Percentiles rank a stretch among this genome's conserved stretches.
These are phyloP conservation scores for Plectosphaerella cucumerina DNA, from an alignment of 2,329 filamentous ascomycete genomes.

Conservation along the genomic window DNA sequence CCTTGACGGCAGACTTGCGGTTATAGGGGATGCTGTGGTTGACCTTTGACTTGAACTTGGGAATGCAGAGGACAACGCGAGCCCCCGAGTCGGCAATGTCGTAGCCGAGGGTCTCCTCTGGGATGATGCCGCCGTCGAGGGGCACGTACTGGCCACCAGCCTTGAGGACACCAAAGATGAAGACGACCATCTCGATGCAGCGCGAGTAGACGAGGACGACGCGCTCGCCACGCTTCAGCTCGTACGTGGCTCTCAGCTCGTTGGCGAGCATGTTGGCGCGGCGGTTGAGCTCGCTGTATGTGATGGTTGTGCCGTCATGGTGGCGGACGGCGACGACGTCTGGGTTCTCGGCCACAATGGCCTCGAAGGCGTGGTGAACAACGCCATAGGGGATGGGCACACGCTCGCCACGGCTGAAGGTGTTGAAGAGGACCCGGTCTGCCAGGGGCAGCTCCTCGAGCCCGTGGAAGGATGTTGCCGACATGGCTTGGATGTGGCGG, in stretches of 20 bases:
- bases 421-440: constrained; percentile 11
- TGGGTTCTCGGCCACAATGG: constrained; percentile 27
- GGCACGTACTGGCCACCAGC: constrained; percentile 57
- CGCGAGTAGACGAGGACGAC: constrained; percentile 53
- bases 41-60: constrained; percentile 10
- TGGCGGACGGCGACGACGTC: constrained; percentile 32
- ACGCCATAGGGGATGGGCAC: constrained; percentile 8
- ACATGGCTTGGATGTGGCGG: too few relatives aligned
- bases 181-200: constrained; percentile 52
- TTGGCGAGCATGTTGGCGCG: constrained; percentile 37
- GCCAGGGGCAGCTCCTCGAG: constrained; percentile 11
- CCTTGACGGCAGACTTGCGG: constrained; percentile 4
- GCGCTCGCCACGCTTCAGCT: constrained; percentile 38
- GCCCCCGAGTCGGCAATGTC: constrained; percentile 43
- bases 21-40: constrained; percentile 6
- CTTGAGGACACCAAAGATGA: constrained; percentile 51
- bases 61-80: constrained; percentile 42
- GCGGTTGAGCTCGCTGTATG: constrained; percentile 39
- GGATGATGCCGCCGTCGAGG: constrained; percentile 50
- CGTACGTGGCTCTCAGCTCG: constrained; percentile 27
- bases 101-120: constrained; percentile 41
- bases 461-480: constrained; percentile 7
- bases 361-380: constrained; percentile 13
- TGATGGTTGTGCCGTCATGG: constrained; percentile 28
- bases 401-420: constrained; percentile 10